Conservation (phyloP, 140 eudicot genomes). For the Erigeron philadelphicus region DNA sequence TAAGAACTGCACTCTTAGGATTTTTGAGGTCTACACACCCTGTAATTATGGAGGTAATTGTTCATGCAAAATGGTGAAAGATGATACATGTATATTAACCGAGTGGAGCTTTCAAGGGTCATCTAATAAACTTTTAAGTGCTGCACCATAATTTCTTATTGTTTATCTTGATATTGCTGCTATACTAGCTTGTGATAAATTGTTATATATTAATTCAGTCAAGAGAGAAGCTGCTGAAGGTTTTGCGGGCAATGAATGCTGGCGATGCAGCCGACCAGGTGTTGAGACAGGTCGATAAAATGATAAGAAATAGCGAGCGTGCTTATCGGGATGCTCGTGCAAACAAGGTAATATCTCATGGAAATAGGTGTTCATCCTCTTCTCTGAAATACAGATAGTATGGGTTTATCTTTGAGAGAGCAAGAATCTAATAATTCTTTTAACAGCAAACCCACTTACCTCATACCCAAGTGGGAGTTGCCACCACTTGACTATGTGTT, state of each 20-base stretch:
- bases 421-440: too few relatives aligned
- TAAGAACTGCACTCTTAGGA: constrained; percentile 81
- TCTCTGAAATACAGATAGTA: neutral
- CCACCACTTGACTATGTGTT: neutral
- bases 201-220: constrained; percentile 43
- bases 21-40: constrained; percentile 81
- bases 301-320: constrained; percentile 66
- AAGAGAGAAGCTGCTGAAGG: constrained; percentile 68
- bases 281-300: constrained; percentile 78
- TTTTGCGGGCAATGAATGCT: constrained; percentile 72
- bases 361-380: neutral
- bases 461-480: too few relatives aligned
- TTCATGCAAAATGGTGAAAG: constrained; percentile 16
- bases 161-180: constrained; percentile 8
- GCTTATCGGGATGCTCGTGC: constrained; percentile 56
- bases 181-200: constrained; percentile 2
- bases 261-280: constrained; percentile 98
- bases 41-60: constrained; percentile 63
- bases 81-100: neutral
- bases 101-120: neutral
- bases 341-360: constrained; percentile 45
- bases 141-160: neutral
- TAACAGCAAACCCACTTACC: too few relatives aligned
- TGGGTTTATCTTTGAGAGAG: neutral
- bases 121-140: neutral